Conservation (phyloP, 2,329 filamentous ascomycete species). For the Domatiomyces catenatus region DNA sequence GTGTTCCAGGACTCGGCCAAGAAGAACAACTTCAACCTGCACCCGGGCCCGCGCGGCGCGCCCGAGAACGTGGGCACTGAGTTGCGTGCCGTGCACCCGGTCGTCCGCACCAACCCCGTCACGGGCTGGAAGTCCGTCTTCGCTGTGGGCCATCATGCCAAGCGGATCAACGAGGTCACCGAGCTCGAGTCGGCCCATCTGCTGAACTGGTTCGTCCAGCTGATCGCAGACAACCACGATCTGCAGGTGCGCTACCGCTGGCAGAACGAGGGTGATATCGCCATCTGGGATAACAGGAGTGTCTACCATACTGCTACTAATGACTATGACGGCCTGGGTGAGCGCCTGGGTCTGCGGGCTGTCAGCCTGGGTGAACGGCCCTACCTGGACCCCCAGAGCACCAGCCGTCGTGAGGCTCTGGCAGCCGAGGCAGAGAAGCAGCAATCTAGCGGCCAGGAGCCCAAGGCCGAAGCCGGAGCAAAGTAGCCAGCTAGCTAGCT, state of each 20-base stretch:
- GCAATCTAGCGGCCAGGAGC: background rate
- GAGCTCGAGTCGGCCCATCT: slow-evolving; percentile 29
- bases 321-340: slow-evolving; percentile 21
- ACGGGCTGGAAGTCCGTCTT: slow-evolving; percentile 48
- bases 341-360: slow-evolving; percentile 20
- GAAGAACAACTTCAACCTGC: slow-evolving; percentile 16
- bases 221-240: slow-evolving; percentile 36
- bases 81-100: slow-evolving; percentile 38
- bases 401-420: slow-evolving; percentile 10
- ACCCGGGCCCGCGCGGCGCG: slow-evolving; percentile 34
- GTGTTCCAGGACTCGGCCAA: slow-evolving; percentile 36
- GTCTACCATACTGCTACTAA: slow-evolving; percentile 21
- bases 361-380: slow-evolving; percentile 23
- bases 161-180: slow-evolving; percentile 31
- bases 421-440: background rate
- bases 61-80: slow-evolving; percentile 40
- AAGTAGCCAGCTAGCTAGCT: background rate
- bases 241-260: slow-evolving; percentile 36
- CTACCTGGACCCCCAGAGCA: slow-evolving; percentile 22
- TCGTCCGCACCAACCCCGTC: slow-evolving; percentile 47
- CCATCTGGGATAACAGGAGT: slow-evolving; percentile 24
- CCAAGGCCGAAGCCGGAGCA: background rate
- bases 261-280: slow-evolving; percentile 34
- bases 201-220: slow-evolving; percentile 28
- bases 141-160: slow-evolving; percentile 27